phyloP scores from a whole-genome alignment of 352 stramenopile genomes.

The Phytophthora fragariae region DNA sequence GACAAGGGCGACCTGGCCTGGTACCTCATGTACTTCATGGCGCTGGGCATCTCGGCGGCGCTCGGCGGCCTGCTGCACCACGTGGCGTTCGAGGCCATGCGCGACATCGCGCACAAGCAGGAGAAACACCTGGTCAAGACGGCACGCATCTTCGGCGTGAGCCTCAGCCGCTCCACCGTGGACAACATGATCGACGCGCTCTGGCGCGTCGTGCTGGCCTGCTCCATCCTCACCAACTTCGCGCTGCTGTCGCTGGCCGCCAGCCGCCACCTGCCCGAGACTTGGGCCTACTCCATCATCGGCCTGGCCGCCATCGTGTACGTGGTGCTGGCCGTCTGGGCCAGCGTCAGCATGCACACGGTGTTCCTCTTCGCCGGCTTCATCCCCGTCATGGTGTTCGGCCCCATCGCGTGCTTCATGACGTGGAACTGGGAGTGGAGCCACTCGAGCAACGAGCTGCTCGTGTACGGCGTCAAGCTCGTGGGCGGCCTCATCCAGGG shows the following conservation, averaged over 20 bases:
- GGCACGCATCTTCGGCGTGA: conserved; percentile 76
- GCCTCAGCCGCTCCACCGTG: conserved; percentile 73
- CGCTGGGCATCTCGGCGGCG: conserved; percentile 79
- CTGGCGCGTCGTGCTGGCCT: conserved; percentile 86
- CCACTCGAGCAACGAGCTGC: conserved; percentile 81
- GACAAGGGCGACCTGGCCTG: conserved; percentile 64
- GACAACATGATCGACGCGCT: conserved; percentile 77
- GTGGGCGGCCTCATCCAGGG: conserved; percentile 81
- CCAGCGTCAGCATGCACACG: conserved; percentile 85
- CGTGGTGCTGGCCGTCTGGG: conserved; percentile 76
- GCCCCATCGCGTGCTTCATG: conserved; percentile 74
- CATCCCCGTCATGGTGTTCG: conserved; percentile 85
- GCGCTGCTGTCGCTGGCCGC: conserved; percentile 78
- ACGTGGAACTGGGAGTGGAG: conserved; percentile 85
- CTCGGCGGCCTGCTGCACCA: conserved; percentile 85
- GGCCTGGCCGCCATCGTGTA: conserved; percentile 69
- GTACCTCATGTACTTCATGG: conserved; percentile 91
- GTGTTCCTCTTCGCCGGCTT: conserved; percentile 87
- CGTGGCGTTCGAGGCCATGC: conserved; percentile 81
- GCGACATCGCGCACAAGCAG: conserved; percentile 75
- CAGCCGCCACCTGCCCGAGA: conserved; percentile 74
- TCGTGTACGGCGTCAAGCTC: conserved; percentile 86
- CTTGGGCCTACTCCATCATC: conserved; percentile 85
- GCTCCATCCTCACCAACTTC: conserved; percentile 89
- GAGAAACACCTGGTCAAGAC: conserved; percentile 71